Conservation (phyloP, 768 basidiomycete genomes). For the Amylocystis lapponica region DNA sequence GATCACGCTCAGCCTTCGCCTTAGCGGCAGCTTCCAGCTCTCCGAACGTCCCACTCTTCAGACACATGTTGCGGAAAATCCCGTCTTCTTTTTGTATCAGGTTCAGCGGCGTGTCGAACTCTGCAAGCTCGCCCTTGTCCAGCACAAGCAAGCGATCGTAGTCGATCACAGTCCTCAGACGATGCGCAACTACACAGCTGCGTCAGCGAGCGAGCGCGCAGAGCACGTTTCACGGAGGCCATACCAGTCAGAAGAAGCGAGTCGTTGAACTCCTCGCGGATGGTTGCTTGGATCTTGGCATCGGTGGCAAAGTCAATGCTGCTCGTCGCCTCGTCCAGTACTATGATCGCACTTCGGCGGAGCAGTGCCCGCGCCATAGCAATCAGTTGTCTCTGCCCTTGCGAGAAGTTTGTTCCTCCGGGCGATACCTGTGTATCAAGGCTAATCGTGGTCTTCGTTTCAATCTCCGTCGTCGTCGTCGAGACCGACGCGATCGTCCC, state of each 20-base stretch:
- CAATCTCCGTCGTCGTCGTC: slow-evolving; percentile 43
- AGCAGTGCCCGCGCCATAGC: slow-evolving; percentile 81
- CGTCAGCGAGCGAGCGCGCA: slow-evolving; percentile 6
- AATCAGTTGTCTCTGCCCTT: slow-evolving; percentile 85
- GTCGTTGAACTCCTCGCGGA: slow-evolving; percentile 77
- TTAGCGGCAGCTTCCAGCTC: slow-evolving; percentile 58
- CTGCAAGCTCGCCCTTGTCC: slow-evolving; percentile 53
- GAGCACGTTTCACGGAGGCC: slow-evolving; percentile 22
- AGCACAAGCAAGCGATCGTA: slow-evolving; percentile 76
- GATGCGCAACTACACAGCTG: slow-evolving; percentile 53
- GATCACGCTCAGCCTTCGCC: slow-evolving; percentile 26
- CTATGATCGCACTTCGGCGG: slow-evolving; percentile 64
- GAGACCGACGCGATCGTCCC: slow-evolving; percentile 26
- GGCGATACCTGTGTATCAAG: slow-evolving; percentile 78
- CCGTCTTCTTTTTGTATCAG: slow-evolving; percentile 42
- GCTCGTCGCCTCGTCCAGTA: slow-evolving; percentile 81
- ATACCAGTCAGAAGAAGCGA: slow-evolving; percentile 68
- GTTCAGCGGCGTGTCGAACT: slow-evolving; percentile 48
- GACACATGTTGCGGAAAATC: slow-evolving; percentile 47
- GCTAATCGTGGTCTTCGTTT: slow-evolving; percentile 49
- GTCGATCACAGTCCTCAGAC: slow-evolving; percentile 74
- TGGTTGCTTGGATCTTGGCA: slow-evolving; percentile 84
- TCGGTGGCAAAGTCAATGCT: slow-evolving; percentile 88
- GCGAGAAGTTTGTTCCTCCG: slow-evolving; percentile 88
- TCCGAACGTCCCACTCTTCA: slow-evolving; percentile 56